phyloP scores from a whole-genome alignment of 2,329 filamentous ascomycete species.

The Aulographum hederae region DNA sequence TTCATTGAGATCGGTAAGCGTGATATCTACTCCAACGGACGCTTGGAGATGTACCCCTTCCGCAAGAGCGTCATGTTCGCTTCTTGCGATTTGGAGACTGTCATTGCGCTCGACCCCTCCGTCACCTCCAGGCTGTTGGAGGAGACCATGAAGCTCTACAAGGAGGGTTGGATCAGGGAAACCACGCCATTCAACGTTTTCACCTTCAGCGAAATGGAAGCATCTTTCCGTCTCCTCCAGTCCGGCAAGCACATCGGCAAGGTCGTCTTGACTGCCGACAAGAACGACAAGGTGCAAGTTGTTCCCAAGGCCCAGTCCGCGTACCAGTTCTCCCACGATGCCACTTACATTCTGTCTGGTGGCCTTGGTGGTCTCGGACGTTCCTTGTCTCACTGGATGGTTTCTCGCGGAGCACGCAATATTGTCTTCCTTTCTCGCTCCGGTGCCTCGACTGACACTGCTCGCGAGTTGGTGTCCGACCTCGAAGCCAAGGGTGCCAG shows the following conservation, averaged over 20 bases:
- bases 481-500: background rate
- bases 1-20: slow-evolving; percentile 1
- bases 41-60: background rate
- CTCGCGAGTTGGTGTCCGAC: background rate
- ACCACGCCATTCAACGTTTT: background rate
- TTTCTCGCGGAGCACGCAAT: background rate
- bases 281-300: background rate
- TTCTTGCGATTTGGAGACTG: background rate
- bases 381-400: background rate
- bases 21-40: background rate
- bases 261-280: background rate
- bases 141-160: background rate
- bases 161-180: background rate
- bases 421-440: background rate
- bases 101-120: background rate
- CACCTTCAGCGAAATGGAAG: background rate
- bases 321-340: background rate
- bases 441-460: background rate
- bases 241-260: background rate
- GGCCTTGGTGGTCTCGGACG: slow-evolving; percentile 1
- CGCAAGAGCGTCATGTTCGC: background rate
- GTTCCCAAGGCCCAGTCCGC: background rate
- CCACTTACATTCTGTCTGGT: background rate
- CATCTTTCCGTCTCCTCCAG: background rate
- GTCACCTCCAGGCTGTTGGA: background rate